These are phyloP conservation scores for Pseudogymnoascus sp. DNA, from an alignment of 2,329 filamentous ascomycete species.

Conservation along the genomic window DNA sequence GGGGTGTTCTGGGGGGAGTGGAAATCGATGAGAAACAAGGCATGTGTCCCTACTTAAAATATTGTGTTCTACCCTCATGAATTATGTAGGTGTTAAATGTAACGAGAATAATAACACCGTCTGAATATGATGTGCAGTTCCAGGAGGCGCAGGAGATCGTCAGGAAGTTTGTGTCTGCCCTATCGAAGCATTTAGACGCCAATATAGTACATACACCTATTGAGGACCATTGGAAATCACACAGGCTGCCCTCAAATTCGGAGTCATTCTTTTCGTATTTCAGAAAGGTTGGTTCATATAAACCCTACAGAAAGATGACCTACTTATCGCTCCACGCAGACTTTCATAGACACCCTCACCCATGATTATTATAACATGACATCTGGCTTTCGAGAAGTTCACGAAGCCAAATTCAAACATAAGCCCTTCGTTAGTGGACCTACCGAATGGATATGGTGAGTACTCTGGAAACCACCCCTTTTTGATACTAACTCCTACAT, in stretches of 20 bases:
- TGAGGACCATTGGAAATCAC: not conserved
- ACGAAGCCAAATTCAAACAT: not conserved
- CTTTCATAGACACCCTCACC: not conserved
- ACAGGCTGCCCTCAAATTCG: not conserved
- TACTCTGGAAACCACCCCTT: not conserved
- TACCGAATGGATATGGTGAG: not conserved
- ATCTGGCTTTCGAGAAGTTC: not conserved
- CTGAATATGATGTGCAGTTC: not conserved
- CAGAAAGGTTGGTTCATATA: not conserved
- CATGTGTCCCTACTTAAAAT: not conserved
- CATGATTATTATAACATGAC: not conserved
- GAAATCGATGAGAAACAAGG: not conserved
- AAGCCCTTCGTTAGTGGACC: not conserved
- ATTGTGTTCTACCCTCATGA: not conserved
- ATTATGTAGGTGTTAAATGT: not conserved
- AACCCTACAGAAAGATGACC: not conserved
- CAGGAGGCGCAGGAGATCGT: not conserved
- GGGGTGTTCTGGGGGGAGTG: not conserved
- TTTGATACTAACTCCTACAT: not conserved
- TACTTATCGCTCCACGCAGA: not conserved
- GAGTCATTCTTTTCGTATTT: not conserved
- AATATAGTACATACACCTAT: not conserved
- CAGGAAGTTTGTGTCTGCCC: not conserved
- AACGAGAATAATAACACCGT: not conserved
- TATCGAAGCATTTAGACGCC: no score